Percentiles rank a stretch among this genome's conserved stretches.
Conservation (phyloP, 148 eudicot species). For the Camellia japonica region DNA sequence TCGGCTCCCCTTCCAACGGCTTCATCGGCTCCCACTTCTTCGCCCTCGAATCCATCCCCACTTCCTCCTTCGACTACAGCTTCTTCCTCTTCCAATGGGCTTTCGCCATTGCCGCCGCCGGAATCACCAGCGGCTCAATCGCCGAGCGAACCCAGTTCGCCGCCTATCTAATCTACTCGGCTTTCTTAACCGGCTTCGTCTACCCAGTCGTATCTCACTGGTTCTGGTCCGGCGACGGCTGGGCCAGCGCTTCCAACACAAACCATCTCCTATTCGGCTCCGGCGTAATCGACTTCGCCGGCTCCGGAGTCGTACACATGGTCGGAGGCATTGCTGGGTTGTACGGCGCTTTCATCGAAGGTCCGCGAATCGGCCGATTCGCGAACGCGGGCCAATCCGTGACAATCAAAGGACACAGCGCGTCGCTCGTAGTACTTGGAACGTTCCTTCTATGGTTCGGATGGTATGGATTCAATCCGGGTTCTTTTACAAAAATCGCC, state of each 20-base stretch:
- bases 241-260: conserved; percentile 45
- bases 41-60: conserved; percentile 40
- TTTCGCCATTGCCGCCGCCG: conserved; percentile 76
- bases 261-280: conserved; percentile 40
- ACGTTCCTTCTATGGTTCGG: conserved; percentile 52
- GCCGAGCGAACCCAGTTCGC: conserved; percentile 74
- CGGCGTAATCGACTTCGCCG: conserved; percentile 57
- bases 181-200: conserved; percentile 66
- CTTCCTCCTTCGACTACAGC: conserved; percentile 30
- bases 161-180: conserved; percentile 61
- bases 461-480: conserved; percentile 49
- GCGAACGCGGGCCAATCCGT: conserved; percentile 44
- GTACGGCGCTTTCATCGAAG: conserved; percentile 61
- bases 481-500: conserved; percentile 26
- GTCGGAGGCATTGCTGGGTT: conserved; percentile 58
- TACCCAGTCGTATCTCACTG: conserved; percentile 70
- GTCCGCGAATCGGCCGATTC: conserved; percentile 56
- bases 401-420: conserved; percentile 37
- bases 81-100: conserved; percentile 72
- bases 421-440: conserved; percentile 35
- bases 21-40: conserved; percentile 59
- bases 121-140: conserved; percentile 66
- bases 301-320: conserved; percentile 64
- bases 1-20: conserved; percentile 56
- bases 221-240: conserved; percentile 67